A percentile compares a stretch with the other conserved stretches of the same genome.
Conservation (phyloP, 2,329 filamentous ascomycete genomes). For the Fusarium tupiense region DNA sequence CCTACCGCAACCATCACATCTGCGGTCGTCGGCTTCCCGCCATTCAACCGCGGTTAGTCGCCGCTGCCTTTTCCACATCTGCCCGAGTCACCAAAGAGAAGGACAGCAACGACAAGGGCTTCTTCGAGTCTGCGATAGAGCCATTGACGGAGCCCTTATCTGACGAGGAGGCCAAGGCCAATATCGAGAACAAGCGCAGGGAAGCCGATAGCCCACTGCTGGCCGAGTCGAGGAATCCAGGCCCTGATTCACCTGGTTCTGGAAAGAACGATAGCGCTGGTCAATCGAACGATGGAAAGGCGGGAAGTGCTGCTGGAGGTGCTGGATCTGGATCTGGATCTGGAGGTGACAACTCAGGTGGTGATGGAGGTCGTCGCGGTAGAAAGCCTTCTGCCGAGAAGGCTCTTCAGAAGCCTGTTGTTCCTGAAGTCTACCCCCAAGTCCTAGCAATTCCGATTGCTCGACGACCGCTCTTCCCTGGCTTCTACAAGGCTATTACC, state of each 20-base stretch:
- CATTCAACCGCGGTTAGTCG: slow-evolving; percentile 41
- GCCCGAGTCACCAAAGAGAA: slow-evolving; percentile 49
- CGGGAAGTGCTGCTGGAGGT: slow-evolving; percentile 65
- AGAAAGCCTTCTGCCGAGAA: slow-evolving; percentile 76
- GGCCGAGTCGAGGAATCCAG: slow-evolving; percentile 56
- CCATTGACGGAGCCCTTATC: slow-evolving; percentile 57
- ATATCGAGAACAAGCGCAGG: slow-evolving; percentile 57
- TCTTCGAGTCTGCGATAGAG: slow-evolving; percentile 60
- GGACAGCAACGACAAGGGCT: slow-evolving; percentile 54
- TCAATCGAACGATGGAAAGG: slow-evolving; percentile 62
- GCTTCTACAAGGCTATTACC: slow-evolving; percentile 98
- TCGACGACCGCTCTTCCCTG: slow-evolving; percentile 91
- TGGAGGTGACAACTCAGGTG: slow-evolving; percentile 63
- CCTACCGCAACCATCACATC: slow-evolving; percentile 44
- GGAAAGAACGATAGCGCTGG: slow-evolving; percentile 55
- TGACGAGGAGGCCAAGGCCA: slow-evolving; percentile 63
- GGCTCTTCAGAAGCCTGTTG: slow-evolving; percentile 84
- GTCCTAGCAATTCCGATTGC: slow-evolving; percentile 97
- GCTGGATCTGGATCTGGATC: slow-evolving; percentile 59
- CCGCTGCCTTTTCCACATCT: slow-evolving; percentile 51
- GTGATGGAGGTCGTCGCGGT: slow-evolving; percentile 76
- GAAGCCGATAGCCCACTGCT: slow-evolving; percentile 58
- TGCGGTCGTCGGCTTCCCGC: slow-evolving; percentile 47
- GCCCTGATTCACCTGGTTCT: slow-evolving; percentile 55
- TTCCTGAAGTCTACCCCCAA: slow-evolving; percentile 96